Conservation (phyloP, 2,329 filamentous ascomycete species). For the Aspergillus sp. region DNA sequence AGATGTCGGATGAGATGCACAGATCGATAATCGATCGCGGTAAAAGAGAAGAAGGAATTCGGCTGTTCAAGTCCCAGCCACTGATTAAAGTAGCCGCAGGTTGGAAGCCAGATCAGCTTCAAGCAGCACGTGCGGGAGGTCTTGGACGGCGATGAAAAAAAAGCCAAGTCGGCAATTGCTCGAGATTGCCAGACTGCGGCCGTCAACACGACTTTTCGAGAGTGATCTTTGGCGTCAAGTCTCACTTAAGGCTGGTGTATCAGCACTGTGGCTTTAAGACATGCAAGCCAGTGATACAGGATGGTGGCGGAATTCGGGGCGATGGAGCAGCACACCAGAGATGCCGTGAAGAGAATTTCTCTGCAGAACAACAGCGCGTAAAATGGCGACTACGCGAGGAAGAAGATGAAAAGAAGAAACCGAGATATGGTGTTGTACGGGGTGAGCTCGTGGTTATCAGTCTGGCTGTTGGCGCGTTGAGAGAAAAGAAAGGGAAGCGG, state of each 20-base stretch:
- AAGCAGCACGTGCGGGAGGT: slow-evolving; percentile 2
- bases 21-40: neutral
- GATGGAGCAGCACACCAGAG: too few relatives aligned
- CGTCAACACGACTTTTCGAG: too few relatives aligned
- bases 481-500: slow-evolving; percentile 9
- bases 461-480: slow-evolving; percentile 3
- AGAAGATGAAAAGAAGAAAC: neutral
- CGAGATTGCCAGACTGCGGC: too few relatives aligned
- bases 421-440: neutral
- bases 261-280: too few relatives aligned
- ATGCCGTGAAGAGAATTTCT: too few relatives aligned
- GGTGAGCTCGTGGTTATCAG: neutral
- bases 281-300: too few relatives aligned
- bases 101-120: neutral
- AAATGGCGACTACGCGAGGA: neutral
- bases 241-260: too few relatives aligned
- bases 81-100: neutral
- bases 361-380: too few relatives aligned
- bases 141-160: too few relatives aligned
- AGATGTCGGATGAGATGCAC: neutral
- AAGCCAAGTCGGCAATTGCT: too few relatives aligned
- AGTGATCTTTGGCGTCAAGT: too few relatives aligned
- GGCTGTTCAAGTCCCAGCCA: neutral
- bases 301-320: too few relatives aligned
- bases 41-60: neutral